Percentiles rank a stretch among this genome's conserved stretches.
These are phyloP conservation scores for Phytophthora capsici DNA, from an alignment of 352 stramenopile species.

Conservation along the genomic window DNA sequence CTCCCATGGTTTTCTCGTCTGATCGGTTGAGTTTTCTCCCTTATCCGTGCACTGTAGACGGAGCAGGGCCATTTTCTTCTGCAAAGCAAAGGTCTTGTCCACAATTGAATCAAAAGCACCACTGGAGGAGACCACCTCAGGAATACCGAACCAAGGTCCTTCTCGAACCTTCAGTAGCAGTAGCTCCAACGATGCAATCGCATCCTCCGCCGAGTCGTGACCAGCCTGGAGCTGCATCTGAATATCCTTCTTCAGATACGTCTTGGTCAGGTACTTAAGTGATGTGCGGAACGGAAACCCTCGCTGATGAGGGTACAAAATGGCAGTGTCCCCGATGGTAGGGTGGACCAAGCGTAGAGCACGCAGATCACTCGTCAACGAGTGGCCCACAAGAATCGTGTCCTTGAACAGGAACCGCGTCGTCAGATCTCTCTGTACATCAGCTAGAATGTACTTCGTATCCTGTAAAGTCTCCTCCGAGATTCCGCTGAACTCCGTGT, in stretches of 20 bases:
- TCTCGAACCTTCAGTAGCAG: slow-evolving; percentile 74
- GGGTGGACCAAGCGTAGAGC: slow-evolving; percentile 79
- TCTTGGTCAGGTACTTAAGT: slow-evolving; percentile 86
- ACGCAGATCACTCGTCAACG: slow-evolving; percentile 85
- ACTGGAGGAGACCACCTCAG: slow-evolving; percentile 42
- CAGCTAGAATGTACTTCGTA: slow-evolving; percentile 64
- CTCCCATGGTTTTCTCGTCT: slow-evolving; percentile 70
- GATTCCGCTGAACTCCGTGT: slow-evolving; percentile 91
- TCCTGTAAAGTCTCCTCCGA: slow-evolving; percentile 70
- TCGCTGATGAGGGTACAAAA: slow-evolving; percentile 86
- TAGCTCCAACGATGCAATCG: slow-evolving; percentile 78
- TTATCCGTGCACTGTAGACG: slow-evolving; percentile 30
- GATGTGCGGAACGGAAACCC: slow-evolving; percentile 86
- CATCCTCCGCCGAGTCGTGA: slow-evolving; percentile 88
- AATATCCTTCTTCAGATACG: slow-evolving; percentile 81
- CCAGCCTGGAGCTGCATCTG: slow-evolving; percentile 67
- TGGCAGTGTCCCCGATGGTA: slow-evolving; percentile 74
- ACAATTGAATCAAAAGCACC: slow-evolving; percentile 72
- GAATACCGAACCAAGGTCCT: slow-evolving; percentile 78
- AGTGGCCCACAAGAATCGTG: slow-evolving; percentile 88
- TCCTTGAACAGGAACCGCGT: slow-evolving; percentile 68
- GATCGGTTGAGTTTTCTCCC: slow-evolving; percentile 14
- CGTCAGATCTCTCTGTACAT: slow-evolving; percentile 74
- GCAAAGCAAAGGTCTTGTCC: slow-evolving; percentile 54
- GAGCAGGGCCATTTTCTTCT: slow-evolving; percentile 64